Evolutionary conservation across 768 basidiomycete genomes (phyloP).

Genomic region (Lactarius sp.): DNA sequence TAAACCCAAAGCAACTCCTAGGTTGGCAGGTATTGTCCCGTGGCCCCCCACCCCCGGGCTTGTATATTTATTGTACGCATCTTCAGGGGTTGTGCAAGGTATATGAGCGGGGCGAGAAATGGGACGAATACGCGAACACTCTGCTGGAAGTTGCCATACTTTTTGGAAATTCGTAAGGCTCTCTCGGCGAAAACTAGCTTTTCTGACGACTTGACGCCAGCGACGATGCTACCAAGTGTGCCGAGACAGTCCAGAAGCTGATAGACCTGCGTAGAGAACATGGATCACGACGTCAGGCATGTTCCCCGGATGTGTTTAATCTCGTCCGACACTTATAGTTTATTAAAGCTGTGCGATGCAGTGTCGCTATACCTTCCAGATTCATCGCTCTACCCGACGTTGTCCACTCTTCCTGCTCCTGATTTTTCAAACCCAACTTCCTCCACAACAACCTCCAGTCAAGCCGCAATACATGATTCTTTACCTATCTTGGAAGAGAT

Average conservation of each 20-base stretch:
- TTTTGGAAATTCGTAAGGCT: conserved; percentile 52
- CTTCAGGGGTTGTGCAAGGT: conserved; percentile 67
- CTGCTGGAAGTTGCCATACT: conserved; percentile 55
- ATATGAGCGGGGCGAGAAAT: conserved; percentile 59
- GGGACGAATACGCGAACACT: conserved; percentile 51
- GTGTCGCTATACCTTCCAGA: conserved; percentile 70
- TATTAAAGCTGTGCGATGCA: conserved; percentile 54
- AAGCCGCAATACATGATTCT: conserved; percentile 61
- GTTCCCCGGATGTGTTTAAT: conserved; percentile 2
- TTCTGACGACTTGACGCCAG: conserved; percentile 1
- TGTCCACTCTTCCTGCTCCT: conserved; percentile 66
- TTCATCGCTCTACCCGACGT: conserved; percentile 55
- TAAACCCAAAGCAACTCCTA: conserved; percentile 63
- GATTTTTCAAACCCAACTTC: conserved; percentile 70
- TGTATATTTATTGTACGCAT: background rate
- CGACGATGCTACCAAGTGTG: conserved; percentile 68
- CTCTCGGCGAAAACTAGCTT: background rate
- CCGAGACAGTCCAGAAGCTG: conserved; percentile 74
- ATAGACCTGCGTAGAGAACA: conserved; percentile 56
- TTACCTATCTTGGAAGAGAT: conserved; percentile 73
- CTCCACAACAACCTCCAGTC: conserved; percentile 52
- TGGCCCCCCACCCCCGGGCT: conserved; percentile 18
- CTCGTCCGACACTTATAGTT: background rate
- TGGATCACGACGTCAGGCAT: conserved; percentile 57
- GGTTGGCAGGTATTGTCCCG: conserved; percentile 70